Evolutionary conservation across 2,329 filamentous ascomycete species (phyloP), one percentile per base, ranked within the genome.

Genomic region (Cytospora leucostoma): DNA sequence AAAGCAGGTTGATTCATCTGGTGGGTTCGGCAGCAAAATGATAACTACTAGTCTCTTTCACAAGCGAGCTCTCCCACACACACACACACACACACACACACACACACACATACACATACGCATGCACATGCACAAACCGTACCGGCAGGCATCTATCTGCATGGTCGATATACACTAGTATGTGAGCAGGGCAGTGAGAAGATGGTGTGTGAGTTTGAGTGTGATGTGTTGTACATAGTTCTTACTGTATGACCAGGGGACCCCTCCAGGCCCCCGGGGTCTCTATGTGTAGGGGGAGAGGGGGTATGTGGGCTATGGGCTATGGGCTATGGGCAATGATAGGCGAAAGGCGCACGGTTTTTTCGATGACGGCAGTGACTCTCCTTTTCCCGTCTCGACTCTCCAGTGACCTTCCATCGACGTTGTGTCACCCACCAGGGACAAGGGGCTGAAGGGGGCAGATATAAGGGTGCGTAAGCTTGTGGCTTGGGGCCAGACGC

Each of bases 351-450:
- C 12, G 15, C n/a, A 33, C 27, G 37, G 13, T 19, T 27, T 19
- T 19, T 34, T 38, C 35, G 54, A 19, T 33, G 37, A 34, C 17
- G 27, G 52, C n/a, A 37, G 13, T 55, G 58, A 61, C 33, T 44
- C 33, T 38, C 19, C n/a, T 37, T 17, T 32, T 33, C 19, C 15
- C 3, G 44, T 63, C 63, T 27, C 27, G 27, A 27, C 27, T 27
- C 27, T 59, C 63, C 63, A 65, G 63, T 65, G 63, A 65, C 52
- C 56, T 65, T n/a, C 56, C 47, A 59, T 38, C 33, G 59, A 65
- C 52, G 63, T 47, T 65, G 63, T 65, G 63, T 47, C 37, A 65
- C 63, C 54, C 59, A 61, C 38, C 49, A 51, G 8, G 47, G 37
- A 19, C 21, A 40, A 58, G 21, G 21, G 44, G 15, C 37, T 27